Evolutionary conservation across 1,284 basidiomycete species (phyloP).

Genomic region (Apiotrichum sp.): DNA sequence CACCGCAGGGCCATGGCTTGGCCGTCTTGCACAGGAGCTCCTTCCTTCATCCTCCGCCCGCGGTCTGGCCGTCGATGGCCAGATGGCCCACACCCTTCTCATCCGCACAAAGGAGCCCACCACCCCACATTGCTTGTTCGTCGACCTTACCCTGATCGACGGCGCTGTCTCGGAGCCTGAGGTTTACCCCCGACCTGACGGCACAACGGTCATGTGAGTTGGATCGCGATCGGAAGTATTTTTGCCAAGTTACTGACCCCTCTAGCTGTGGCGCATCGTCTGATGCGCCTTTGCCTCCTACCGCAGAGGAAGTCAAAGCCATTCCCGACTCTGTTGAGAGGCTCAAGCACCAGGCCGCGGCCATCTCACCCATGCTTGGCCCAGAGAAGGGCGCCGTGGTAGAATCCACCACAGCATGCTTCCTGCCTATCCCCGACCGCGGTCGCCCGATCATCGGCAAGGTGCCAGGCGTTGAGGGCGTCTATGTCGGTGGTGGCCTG

Average conservation of each 20-base stretch:
- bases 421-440: conserved; percentile 51
- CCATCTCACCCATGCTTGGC: conserved; percentile 48
- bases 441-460: conserved; percentile 52
- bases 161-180: conserved; percentile 49
- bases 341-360: conserved; percentile 48
- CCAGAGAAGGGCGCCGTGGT: conserved; percentile 37
- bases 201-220: conserved; percentile 44
- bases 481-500: conserved; percentile 48
- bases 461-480: conserved; percentile 45
- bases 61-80: conserved; percentile 43
- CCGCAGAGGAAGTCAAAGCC: conserved; percentile 45
- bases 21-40: conserved; percentile 53
- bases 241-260: not conserved
- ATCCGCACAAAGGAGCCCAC: conserved; percentile 39
- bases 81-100: conserved; percentile 52
- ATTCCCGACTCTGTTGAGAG: conserved; percentile 43
- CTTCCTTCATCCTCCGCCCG: conserved; percentile 49
- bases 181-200: conserved; percentile 49
- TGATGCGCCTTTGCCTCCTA: conserved; percentile 42
- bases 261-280: conserved; percentile 44
- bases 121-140: conserved; percentile 50
- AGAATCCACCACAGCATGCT: conserved; percentile 52
- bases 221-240: no score
- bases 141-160: conserved; percentile 51
- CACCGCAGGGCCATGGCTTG: conserved; percentile 82